Evolutionary conservation across 257 asterid species (phyloP).

Genomic region (Solanum acaule): DNA sequence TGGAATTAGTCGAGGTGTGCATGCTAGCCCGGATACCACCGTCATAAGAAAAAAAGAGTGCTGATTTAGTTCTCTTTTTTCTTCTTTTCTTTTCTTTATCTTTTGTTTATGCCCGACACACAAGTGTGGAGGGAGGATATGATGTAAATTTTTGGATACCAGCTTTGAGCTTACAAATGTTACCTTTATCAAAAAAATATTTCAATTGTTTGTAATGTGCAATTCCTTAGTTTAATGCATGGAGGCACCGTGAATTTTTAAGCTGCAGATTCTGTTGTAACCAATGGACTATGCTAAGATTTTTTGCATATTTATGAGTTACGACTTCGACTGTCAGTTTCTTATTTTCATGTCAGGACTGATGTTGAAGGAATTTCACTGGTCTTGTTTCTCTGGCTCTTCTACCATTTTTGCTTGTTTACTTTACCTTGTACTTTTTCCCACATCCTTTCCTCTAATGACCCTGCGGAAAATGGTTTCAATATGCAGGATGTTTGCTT

Average conservation of each 20-base stretch:
- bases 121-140: too few species aligned
- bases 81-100: too few species aligned
- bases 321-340: neutral
- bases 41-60: neutral
- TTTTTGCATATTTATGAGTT: neutral
- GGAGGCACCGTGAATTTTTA: neutral
- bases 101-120: too few species aligned
- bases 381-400: neutral
- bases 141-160: too few species aligned
- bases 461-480: neutral
- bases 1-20: neutral
- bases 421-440: neutral
- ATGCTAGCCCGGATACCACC: neutral
- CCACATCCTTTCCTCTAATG: neutral
- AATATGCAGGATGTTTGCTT: conserved; percentile 69
- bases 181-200: neutral
- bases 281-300: neutral
- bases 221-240: neutral
- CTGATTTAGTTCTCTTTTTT: neutral
- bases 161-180: too few species aligned
- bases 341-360: neutral
- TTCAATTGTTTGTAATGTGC: neutral
- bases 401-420: neutral
- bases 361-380: neutral
- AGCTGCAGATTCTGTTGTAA: neutral